Evolutionary conservation across 192 early-diverging fungal genomes (phyloP).

Genomic region (Coemansia sp.): DNA sequence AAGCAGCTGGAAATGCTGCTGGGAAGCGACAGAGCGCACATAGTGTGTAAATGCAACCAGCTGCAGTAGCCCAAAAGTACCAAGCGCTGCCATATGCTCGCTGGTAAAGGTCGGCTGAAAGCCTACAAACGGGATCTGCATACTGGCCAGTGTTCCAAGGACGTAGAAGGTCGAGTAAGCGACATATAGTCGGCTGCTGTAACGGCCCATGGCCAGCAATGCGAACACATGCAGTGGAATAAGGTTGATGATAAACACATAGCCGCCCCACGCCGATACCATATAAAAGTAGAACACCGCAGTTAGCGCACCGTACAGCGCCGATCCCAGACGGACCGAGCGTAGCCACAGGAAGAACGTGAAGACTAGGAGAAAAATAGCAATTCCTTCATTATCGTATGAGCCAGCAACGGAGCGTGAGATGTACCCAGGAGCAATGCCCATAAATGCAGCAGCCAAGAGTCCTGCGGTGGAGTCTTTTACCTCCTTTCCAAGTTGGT

Average conservation of each 20-base stretch:
- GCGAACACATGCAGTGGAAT: constrained; percentile 96
- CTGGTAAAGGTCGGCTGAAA: constrained; percentile 96
- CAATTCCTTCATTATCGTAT: constrained; percentile 99
- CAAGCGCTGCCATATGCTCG: constrained; percentile 99
- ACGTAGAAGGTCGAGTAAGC: constrained; percentile 99
- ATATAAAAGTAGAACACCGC: constrained; percentile 99
- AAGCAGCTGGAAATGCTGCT: constrained; percentile 82
- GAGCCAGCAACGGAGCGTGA: constrained; percentile 99
- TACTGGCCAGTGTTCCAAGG: constrained; percentile 91
- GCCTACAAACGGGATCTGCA: constrained; percentile 99
- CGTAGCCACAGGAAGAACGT: constrained; percentile 99
- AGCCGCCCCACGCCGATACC: constrained; percentile 99
- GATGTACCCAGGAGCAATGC: constrained; percentile 98
- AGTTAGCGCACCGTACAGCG: constrained; percentile 79
- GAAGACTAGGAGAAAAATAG: constrained; percentile 97
- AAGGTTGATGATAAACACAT: constrained; percentile 99
- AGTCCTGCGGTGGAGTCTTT: constrained; percentile 91
- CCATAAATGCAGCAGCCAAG: constrained; percentile 96
- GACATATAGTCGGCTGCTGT: constrained; percentile 89
- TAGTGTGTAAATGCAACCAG: constrained; percentile 91
- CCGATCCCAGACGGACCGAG: constrained; percentile 91
- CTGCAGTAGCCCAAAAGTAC: constrained; percentile 95
- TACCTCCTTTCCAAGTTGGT: constrained; percentile 88
- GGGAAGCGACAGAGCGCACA: constrained; percentile 73
- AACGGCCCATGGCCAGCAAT: constrained; percentile 94